A percentile compares a stretch with the other conserved stretches of the same genome.
Evolutionary conservation across 2,329 filamentous ascomycete genomes (phyloP).

Genomic region (Diaporthe vexans): DNA sequence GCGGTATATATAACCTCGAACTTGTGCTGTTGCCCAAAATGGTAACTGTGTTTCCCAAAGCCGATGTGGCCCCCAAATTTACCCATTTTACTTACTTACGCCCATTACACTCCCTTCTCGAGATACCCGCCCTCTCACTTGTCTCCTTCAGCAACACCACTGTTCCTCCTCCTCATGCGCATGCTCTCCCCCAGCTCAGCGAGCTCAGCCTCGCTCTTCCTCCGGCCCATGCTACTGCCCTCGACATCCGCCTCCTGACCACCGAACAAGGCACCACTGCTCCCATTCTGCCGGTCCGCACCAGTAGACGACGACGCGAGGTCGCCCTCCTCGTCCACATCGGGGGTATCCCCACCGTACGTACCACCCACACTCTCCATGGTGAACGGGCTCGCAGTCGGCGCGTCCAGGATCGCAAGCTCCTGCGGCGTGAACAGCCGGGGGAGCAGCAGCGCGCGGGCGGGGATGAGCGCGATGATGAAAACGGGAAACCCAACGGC

Average conservation of each 20-base stretch:
- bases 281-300: conserved; percentile 18
- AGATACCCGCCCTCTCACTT: conserved; percentile 42
- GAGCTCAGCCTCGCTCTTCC: conserved; percentile 52
- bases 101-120: conserved; percentile 48
- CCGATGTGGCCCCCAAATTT: not conserved
- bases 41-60: too few species aligned
- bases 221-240: conserved; percentile 32
- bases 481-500: conserved; percentile 85
- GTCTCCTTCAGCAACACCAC: conserved; percentile 37
- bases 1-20: not conserved
- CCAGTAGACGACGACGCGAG: conserved; percentile 28
- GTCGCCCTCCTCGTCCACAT: conserved; percentile 34
- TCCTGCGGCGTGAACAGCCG: conserved; percentile 72
- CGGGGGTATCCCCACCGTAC: conserved; percentile 55
- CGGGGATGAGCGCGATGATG: conserved; percentile 77
- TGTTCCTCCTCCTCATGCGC: conserved; percentile 42
- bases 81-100: conserved; percentile 41
- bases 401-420: conserved; percentile 75
- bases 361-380: conserved; percentile 81
- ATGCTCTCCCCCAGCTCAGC: conserved; percentile 53
- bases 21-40: not conserved
- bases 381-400: conserved; percentile 80
- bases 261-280: conserved; percentile 34
- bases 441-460: conserved; percentile 75
- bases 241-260: conserved; percentile 38